Base-by-base conservation (phyloP, 495 filamentous ascomycete species). In the Lentithecium fluviatile region DNA sequence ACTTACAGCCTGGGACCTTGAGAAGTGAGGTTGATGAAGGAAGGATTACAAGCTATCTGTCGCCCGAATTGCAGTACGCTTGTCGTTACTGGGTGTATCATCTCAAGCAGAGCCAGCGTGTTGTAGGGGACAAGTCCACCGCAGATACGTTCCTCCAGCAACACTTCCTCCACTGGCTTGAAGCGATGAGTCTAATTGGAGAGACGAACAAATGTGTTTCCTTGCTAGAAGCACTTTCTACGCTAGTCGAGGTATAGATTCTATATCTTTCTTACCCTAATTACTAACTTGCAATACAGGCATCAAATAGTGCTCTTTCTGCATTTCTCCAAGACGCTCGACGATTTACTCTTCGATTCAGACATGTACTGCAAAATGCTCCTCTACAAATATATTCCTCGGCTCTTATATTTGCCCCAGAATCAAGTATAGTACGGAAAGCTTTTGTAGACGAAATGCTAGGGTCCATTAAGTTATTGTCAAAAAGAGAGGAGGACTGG, bases 11-110 rank as follows among this genome's bases (percentile, higher is more conserved):
- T 37, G 69, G 76, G 37, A 68, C 47, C 42, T 47, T 60, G 19
- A 46, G 57, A 20, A 55, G 19, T 62, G 69, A 50, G 7, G 65
- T 24, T 70, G 72, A 43, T 32, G 76, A n/a, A 67, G 69, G 58
- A 77, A 81, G 53, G 66, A 74, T 24, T 82, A 77, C 68, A 69
- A 70, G 74, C 67, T 12, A 78, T 77, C 60, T 80, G n/a, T n/a
- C n/a, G n/a, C 29, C 29, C 3, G 29, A 32, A 10, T 10, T 32
- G 10, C 29, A 32, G 29, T 32, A 32, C 10, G 29, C 29, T 4
- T 32, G 29, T 10, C 29, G 3, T 3, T 32, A 32, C 29, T 32
- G 29, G 29, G 29, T 32, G 4, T 10, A 10, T 3, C 29, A 32
- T 10, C 4, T 32, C 10, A 3, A 10, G 29, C 3, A 32, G 29